Evolutionary conservation across 2,329 filamentous ascomycete species (phyloP), one percentile per base, ranked within the genome.

Genomic region (Coleophoma cylindrospora): DNA sequence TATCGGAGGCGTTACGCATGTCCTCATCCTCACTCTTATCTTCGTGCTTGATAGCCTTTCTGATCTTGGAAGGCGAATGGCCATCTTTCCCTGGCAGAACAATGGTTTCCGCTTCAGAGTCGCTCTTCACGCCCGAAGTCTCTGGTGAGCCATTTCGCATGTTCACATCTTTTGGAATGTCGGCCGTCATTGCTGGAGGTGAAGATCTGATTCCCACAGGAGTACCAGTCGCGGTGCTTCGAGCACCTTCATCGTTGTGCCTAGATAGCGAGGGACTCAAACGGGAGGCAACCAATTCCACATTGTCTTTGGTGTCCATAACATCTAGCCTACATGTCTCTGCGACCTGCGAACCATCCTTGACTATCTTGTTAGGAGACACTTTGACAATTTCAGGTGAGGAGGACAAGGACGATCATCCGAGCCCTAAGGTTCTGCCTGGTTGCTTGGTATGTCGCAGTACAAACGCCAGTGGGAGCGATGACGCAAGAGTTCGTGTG

Each of bases 101-200:
- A 54, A 87, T 85, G 13, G 84, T 88, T 68, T 88, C 84, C 45
- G 84, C 84, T 62, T 88, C 84, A 1, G 84, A 88, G 59, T 85
- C 82, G 61, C 76, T 81, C 52, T 84, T 83, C 51, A 52, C 55
- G n/a, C 51, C 60, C 38, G 41, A 44, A 49, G 40, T 45, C 33
- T 57, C 56, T 19, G 43, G 47, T 33, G 47, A 34, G 11, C 38
- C 50, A 45, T 55, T 55, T 21, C 50, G 50, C 27, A 48, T 48
- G 43, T 60, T 57, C 27, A 56, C 32, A 33, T 60, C 54, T 54
- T 59, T 62, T 4, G 49, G 40, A 38, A 43, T 47, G 40, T 58
- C 50, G n/a, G 54, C 51, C 49, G 45, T 37, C 40, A 57, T 40
- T n/a, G 50, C 47, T 21, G 63, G 63, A 36, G 63, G 64, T 13